Evolutionary conservation across 257 asterid species (phyloP), one percentile per base, ranked within the genome.

Genomic region (Dorcoceras hygrometricum): DNA sequence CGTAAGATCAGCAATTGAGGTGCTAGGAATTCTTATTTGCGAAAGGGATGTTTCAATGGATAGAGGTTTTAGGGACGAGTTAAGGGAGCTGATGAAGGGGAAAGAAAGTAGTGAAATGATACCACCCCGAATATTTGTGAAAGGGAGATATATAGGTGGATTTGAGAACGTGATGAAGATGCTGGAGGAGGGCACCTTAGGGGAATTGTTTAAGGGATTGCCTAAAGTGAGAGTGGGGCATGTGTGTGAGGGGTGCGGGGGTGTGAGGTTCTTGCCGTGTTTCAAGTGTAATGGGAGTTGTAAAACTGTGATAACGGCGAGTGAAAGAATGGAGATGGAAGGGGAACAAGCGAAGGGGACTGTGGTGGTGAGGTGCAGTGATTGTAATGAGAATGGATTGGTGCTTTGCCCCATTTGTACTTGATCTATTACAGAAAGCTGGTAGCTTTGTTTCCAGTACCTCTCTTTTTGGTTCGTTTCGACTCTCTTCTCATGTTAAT

Each of bases 41-140:
- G 98, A 92, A 78, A 83, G 98, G 66, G 98, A 92, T 36, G 82
- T 89, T 57, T 92, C 98, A 0, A 89, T 92, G 97, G 95, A 92
- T 59, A 77, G 71, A 72, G 91, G 95, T 31, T 89, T 87, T 29
- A 84, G 83, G 73, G 93, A 89, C 0, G 97, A 89, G 61, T 57
- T 92, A 19, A 79, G 76, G 77, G 84, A 81, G 56, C 34, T 92
- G 71, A 63, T 92, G 86, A 81, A 80, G 63, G 84, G 77, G 22
- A 84, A 77, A 64, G 83, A 68, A 59, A 73, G 36, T 4, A 66
- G 56, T 3, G 87, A 67, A 46, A n/a, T 75, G 69, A 66, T 82
- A 10, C 98, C 98, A 1, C 98, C 98, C 0, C 71, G 95, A 36
- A 80, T 92, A 56, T 89, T 92, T 50, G 77, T 89, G 36, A 89